Base-by-base conservation (phyloP, 768 basidiomycete species). In the Lactarius deliciosus region DNA sequence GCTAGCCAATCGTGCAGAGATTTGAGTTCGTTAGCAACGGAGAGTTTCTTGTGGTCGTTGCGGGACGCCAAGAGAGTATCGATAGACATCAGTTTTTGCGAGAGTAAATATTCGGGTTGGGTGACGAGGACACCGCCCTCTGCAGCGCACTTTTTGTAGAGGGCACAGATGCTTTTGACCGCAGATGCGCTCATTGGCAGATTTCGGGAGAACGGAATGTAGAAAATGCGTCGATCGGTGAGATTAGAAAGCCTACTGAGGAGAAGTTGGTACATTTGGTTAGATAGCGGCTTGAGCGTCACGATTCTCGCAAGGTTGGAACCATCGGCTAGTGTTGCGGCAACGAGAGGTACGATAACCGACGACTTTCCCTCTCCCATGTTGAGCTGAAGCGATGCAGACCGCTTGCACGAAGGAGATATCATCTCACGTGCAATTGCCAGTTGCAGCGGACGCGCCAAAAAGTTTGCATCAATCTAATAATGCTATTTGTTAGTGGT, bases 331-430 rank as follows among this genome's bases (percentile, higher is more conserved):
- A 85, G 75, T 1, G 71, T 69, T 5, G 77, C 68, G 0, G 77
- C 74, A 0, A 78, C 74, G 28, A 84, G 72, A 0, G 84, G 84
- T 4, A 85, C 77, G 22, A 85, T 86, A 5, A 83, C 81, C 11
- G 78, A 76, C 8, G 81, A 79, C 65, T 85, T 84, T 5, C 84
- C 85, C 64, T 85, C 84, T 1, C 84, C 84, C 84, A 85, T 86
- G 56, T 85, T 83, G 25, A 85, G 78, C 50, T 85, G 84, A 32
- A 81, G 73, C 2, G 77, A 72, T 0, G 79, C 79, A 60, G 81
- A 86, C 6, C 70, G n/a, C 2, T 65, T 64, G 0, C 73, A 76
- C 0, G 62, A 65, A 0, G 85, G 83, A 0, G 70, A 64, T n/a
- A 82, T 80, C 85, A 85, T 85, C 56, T 83, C 78, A 1, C 69